phyloP scores from a whole-genome alignment of 2,329 filamentous ascomycete species.

The Verticillium klebahnii region DNA sequence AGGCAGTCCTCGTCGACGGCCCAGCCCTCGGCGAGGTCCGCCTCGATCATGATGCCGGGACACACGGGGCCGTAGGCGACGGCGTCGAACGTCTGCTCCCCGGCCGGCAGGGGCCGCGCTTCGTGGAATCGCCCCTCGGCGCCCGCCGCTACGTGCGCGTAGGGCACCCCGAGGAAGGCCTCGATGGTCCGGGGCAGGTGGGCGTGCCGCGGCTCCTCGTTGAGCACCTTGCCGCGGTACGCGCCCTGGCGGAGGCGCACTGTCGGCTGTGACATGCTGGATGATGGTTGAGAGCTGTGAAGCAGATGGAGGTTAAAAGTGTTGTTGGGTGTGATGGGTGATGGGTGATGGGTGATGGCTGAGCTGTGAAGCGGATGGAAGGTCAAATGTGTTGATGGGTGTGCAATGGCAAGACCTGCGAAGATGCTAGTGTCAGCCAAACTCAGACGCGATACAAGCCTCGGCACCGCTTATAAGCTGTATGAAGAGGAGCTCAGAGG shows the following conservation, averaged over 20 bases:
- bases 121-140: slow-evolving; percentile 41
- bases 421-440: no score
- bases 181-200: slow-evolving; percentile 36
- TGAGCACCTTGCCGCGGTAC: slow-evolving; percentile 31
- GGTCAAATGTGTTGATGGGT: no score
- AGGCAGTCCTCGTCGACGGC: slow-evolving; percentile 47
- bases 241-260: slow-evolving; percentile 30
- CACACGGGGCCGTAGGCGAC: slow-evolving; percentile 32
- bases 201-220: slow-evolving; percentile 10
- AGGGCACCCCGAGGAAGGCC: slow-evolving; percentile 45
- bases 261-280: neutral
- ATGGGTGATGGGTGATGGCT: neutral
- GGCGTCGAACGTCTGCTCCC: slow-evolving; percentile 23
- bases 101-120: slow-evolving; percentile 27
- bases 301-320: no score
- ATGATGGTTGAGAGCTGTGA: neutral
- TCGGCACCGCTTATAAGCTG: no score
- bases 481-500: no score
- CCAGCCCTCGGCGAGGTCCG: slow-evolving; percentile 17
- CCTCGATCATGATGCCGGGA: slow-evolving; percentile 16
- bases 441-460: no score
- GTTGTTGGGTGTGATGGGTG: no score
- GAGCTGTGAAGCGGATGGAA: no score
- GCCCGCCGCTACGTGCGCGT: slow-evolving; percentile 35
- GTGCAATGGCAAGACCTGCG: no score